These are phyloP conservation scores for Aspergillus tamarii DNA, from an alignment of 2,329 filamentous ascomycete genomes.

Conservation along the genomic window DNA sequence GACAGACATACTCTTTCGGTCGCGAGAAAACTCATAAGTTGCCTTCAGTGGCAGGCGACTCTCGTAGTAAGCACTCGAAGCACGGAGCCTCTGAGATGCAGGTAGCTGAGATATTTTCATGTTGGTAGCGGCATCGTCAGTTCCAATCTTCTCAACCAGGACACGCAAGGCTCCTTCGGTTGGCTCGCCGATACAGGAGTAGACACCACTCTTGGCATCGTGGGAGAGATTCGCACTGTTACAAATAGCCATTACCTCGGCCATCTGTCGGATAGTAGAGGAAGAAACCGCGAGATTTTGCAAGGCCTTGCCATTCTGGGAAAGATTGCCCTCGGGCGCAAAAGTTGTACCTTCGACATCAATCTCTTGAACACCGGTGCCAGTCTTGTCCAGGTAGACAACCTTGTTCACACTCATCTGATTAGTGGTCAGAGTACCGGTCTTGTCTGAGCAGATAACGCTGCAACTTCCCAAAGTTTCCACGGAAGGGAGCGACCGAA, in stretches of 20 bases:
- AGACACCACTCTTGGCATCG: slow-evolving; percentile 73
- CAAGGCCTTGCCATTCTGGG: slow-evolving; percentile 67
- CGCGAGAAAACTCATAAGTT: slow-evolving; percentile 95
- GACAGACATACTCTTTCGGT: slow-evolving; percentile 99
- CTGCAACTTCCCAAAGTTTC: slow-evolving; percentile 99
- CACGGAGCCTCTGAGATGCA: slow-evolving; percentile 69
- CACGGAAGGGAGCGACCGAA: slow-evolving; percentile 92
- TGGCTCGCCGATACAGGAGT: slow-evolving; percentile 85
- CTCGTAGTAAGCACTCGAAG: slow-evolving; percentile 84
- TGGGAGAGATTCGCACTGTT: slow-evolving; percentile 86
- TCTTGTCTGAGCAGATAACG: slow-evolving; percentile 99
- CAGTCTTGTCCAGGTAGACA: slow-evolving; percentile 76
- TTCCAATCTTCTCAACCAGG: slow-evolving; percentile 91
- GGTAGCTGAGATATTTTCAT: slow-evolving; percentile 51
- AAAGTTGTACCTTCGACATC: slow-evolving; percentile 94
- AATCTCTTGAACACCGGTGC: slow-evolving; percentile 77
- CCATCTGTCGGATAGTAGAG: slow-evolving; percentile 77
- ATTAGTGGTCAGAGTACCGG: slow-evolving; percentile 95
- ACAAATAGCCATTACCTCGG: slow-evolving; percentile 72
- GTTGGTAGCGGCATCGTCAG: slow-evolving; percentile 67
- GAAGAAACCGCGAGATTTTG: slow-evolving; percentile 72
- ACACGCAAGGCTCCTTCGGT: slow-evolving; percentile 93
- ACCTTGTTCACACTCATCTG: slow-evolving; percentile 98
- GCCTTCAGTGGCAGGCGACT: slow-evolving; percentile 72
- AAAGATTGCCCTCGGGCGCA: slow-evolving; percentile 76